Evolutionary conservation across 2,329 filamentous ascomycete species (phyloP).

Genomic region (Fusarium scirpi): DNA sequence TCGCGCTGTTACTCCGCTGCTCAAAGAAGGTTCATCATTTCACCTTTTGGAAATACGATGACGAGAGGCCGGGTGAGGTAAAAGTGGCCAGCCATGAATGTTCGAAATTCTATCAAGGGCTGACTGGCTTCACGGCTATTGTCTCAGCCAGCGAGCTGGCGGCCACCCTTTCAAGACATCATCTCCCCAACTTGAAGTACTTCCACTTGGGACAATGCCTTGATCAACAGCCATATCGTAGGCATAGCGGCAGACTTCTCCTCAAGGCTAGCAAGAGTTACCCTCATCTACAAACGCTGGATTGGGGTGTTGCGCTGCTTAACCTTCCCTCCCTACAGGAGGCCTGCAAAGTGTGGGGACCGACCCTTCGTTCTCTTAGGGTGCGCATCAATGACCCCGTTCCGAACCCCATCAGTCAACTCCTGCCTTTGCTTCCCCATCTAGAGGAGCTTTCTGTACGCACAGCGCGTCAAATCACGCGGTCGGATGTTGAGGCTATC

Average conservation of each 20-base stretch:
- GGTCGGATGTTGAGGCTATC: background rate
- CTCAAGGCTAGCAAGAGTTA: background rate
- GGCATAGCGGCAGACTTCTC: background rate
- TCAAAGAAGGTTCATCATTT: background rate
- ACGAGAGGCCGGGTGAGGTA: background rate
- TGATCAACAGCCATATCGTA: too few species aligned
- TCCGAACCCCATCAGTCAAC: accelerated
- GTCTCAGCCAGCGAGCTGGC: background rate
- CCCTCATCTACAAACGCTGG: background rate
- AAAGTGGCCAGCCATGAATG: background rate
- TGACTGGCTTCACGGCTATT: background rate
- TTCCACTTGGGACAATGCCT: background rate
- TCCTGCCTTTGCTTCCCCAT: background rate
- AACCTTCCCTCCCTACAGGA: background rate
- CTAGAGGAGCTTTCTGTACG: background rate
- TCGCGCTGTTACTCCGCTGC: slow-evolving; percentile 7
- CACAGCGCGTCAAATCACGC: background rate
- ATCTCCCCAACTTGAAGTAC: background rate
- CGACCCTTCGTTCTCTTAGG: slow-evolving; percentile 9
- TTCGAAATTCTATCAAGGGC: background rate
- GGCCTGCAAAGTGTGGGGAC: slow-evolving; percentile 17
- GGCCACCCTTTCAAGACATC: background rate
- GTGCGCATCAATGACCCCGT: background rate
- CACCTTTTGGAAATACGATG: background rate
- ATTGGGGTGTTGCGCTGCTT: background rate